Percentiles rank a stretch among this genome's conserved stretches.
phyloP scores from a whole-genome alignment of 2,329 filamentous ascomycete species.

The Botrytis fragariae region DNA sequence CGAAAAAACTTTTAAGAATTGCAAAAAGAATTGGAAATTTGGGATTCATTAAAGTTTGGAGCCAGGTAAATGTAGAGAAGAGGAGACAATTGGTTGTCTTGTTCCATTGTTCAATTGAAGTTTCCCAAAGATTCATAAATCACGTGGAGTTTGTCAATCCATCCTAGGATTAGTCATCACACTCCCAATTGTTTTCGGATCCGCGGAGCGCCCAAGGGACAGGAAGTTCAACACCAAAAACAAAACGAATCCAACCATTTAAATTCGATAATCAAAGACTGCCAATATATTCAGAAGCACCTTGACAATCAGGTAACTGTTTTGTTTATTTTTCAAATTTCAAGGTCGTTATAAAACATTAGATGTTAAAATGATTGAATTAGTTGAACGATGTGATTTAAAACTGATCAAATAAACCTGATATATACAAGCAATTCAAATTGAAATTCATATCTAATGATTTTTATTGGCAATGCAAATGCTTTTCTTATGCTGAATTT shows the following conservation, averaged over 20 bases:
- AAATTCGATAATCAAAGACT: not conserved
- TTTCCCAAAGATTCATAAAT: not conserved
- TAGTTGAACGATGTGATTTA: not conserved
- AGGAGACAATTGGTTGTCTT: not conserved
- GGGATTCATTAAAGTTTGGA: not conserved
- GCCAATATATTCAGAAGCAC: not conserved
- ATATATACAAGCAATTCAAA: not conserved
- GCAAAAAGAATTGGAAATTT: not conserved
- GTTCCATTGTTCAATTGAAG: not conserved
- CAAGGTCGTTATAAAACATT: not conserved
- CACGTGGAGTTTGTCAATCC: not conserved
- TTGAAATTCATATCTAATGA: not conserved
- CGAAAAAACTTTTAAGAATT: not conserved
- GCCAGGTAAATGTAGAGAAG: not conserved
- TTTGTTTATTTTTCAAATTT: not conserved
- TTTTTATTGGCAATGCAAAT: not conserved
- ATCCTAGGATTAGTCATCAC: not conserved
- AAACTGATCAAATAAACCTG: not conserved
- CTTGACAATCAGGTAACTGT: not conserved
- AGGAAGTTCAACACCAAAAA: not conserved
- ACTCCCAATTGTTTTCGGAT: not conserved
- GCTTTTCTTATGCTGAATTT: slow-evolving; percentile 1
- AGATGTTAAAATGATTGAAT: not conserved
- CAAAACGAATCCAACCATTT: not conserved
- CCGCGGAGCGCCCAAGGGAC: not conserved